Evolutionary conservation across 2,329 filamentous ascomycete species (phyloP).

Genomic region (Stagonosporopsis chrysanthemi): DNA sequence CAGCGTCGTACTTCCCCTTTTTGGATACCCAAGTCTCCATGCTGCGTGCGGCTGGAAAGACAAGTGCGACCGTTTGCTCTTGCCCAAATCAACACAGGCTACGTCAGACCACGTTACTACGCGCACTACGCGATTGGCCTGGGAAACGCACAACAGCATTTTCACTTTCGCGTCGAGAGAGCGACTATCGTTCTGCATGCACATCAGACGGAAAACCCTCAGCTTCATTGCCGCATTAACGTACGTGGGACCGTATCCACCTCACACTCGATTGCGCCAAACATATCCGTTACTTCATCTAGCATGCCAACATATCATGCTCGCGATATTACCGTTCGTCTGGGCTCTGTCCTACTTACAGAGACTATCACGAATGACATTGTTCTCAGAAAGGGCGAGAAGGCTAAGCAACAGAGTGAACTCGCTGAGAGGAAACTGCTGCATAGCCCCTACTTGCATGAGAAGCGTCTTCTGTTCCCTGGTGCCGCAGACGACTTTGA

Average conservation of each 20-base stretch:
- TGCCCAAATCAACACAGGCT: conserved; percentile 19
- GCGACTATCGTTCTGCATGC: conserved; percentile 6
- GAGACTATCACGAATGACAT: conserved; percentile 37
- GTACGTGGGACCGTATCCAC: conserved; percentile 2
- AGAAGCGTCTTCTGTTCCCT: conserved; percentile 36
- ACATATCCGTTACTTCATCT: neutral
- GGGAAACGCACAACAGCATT: conserved; percentile 8
- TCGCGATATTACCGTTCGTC: conserved; percentile 33
- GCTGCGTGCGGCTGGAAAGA: neutral
- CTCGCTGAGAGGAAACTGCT: conserved; percentile 30
- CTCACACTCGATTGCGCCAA: neutral
- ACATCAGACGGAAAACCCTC: conserved; percentile 3
- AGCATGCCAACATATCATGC: conserved; percentile 46
- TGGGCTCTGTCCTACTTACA: conserved; percentile 36
- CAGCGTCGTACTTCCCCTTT: neutral
- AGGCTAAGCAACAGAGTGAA: conserved; percentile 30
- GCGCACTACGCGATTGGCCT: conserved; percentile 19
- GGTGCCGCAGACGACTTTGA: conserved; percentile 31
- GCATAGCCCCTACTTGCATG: conserved; percentile 30
- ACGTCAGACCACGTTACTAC: conserved; percentile 18
- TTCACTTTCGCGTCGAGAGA: conserved; percentile 5
- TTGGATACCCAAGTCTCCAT: neutral
- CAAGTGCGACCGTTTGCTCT: conserved; percentile 20
- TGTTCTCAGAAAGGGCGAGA: conserved; percentile 30
- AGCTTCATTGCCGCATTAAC: neutral